phyloP scores from a whole-genome alignment of 768 basidiomycete genomes.

The Chalciporus pseudorubinellus region DNA sequence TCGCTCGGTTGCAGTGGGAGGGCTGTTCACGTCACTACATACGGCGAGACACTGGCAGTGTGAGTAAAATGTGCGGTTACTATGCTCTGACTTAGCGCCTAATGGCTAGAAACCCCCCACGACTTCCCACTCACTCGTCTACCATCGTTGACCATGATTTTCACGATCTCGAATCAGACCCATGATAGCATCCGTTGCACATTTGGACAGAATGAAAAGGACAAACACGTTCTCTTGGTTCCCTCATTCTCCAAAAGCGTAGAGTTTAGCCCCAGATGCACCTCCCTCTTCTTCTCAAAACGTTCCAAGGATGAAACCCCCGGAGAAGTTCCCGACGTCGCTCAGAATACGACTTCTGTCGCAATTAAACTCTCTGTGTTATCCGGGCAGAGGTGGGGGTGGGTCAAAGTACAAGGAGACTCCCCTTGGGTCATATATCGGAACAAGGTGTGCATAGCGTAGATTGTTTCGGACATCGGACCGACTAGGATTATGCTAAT shows the following conservation, averaged over 20 bases:
- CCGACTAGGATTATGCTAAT: conserved; percentile 6
- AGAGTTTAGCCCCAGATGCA: conserved; percentile 19
- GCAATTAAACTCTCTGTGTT: conserved; percentile 22
- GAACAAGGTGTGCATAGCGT: conserved; percentile 49
- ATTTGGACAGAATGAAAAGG: conserved; percentile 1
- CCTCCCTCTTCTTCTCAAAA: conserved; percentile 17
- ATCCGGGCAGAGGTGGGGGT: conserved; percentile 44
- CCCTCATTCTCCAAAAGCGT: conserved; percentile 24
- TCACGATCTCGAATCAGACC: conserved; percentile 40
- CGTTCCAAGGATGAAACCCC: conserved; percentile 14
- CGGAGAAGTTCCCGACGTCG: conserved; percentile 16
- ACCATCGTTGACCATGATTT: conserved; percentile 16
- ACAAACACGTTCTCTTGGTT: conserved; percentile 15
- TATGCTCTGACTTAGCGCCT: too few species aligned
- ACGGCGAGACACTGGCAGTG: too few species aligned
- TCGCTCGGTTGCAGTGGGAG: neutral
- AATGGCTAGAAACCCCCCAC: too few species aligned
- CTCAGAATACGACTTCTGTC: conserved; percentile 11
- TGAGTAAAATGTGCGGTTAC: neutral
- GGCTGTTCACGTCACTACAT: neutral
- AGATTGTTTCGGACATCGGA: neutral
- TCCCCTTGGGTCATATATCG: conserved; percentile 61
- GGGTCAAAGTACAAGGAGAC: conserved; percentile 38
- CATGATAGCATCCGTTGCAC: conserved; percentile 23
- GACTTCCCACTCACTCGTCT: neutral